Evolutionary conservation across 257 asterid species (phyloP), one percentile per base, ranked within the genome.

Genomic region (Solanum arcanum): DNA sequence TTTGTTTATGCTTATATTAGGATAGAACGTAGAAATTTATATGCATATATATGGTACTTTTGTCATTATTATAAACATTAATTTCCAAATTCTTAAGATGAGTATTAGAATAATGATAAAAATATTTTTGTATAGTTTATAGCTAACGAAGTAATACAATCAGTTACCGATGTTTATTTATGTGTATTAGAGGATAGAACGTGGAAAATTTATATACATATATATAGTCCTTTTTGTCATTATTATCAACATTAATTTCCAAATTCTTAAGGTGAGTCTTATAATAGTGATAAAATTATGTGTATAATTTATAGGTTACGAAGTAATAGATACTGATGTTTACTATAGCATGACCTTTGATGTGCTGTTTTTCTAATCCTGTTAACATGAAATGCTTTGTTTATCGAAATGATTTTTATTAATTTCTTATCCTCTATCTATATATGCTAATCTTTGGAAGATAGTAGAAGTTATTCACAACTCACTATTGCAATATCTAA

Each of bases 201-300:
- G 31, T 74, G 82, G 52, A 47, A 74, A 74, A 39, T 39, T 74
- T 39, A 39, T 37, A 74, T 15, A 78, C 84, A 46, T 29, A 46
- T 44, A 44, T 4, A 77, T n/a, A 25, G 49, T 77, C 39, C 62
- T 15, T n/a, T 69, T 77, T 25, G 5, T 44, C 20, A 25, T 46
- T 46, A 78, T 46, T 46, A 78, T 46, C 39, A 42, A 42, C 23
- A n/a, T 14, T 44, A 14, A 15, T 27, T 46, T 41, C 3, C 33
- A 6, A 39, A 13, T 12, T 39, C 20, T 37, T 1, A 1, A 27
- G 33, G 13, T 37, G 0, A 37, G 3, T 3, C 0, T 12, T 75
- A 1, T 1, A 2, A 39, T 4, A 23, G 6, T 0, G 3, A 1
- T 39, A 12, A 3, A 23, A 1, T 33, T 23, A 0, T 39, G 0